These are phyloP conservation scores for Telopea speciosissima DNA, from an alignment of 177 flowering plant species.

Conservation along the genomic window DNA sequence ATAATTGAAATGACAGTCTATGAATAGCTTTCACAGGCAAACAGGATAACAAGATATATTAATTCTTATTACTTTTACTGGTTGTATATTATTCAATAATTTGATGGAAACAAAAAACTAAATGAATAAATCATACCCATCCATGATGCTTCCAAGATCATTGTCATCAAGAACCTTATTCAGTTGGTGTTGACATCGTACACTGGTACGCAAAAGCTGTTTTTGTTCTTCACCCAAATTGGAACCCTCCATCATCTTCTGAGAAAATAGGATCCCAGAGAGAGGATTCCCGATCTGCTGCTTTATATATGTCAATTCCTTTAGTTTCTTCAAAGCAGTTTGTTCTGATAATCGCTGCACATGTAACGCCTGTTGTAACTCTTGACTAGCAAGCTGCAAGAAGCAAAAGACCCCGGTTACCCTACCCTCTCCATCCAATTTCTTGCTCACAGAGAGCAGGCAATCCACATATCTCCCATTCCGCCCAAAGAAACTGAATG, in stretches of 20 bases:
- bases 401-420: constrained; percentile 91
- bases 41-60: background rate
- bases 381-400: constrained; percentile 90
- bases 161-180: constrained; percentile 80
- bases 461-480: constrained; percentile 79
- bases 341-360: constrained; percentile 76
- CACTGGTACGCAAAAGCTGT: constrained; percentile 57
- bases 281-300: constrained; percentile 82
- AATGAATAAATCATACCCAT: constrained; percentile 53
- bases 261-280: constrained; percentile 73
- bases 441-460: constrained; percentile 74
- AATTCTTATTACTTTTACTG: background rate
- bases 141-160: constrained; percentile 80
- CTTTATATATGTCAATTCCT: constrained; percentile 67
- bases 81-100: background rate
- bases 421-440: constrained; percentile 61
- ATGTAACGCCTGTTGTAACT: constrained; percentile 91
- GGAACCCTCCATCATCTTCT: constrained; percentile 76
- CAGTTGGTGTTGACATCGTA: constrained; percentile 81
- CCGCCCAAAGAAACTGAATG: constrained; percentile 67
- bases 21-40: background rate
- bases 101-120: background rate
- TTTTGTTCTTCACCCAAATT: constrained; percentile 70
- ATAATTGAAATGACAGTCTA: background rate
- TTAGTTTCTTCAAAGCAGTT: constrained; percentile 75